Evolutionary conservation across 1,284 basidiomycete genomes (phyloP), one percentile per base, ranked within the genome.

Genomic region (Golubevia sp.): DNA sequence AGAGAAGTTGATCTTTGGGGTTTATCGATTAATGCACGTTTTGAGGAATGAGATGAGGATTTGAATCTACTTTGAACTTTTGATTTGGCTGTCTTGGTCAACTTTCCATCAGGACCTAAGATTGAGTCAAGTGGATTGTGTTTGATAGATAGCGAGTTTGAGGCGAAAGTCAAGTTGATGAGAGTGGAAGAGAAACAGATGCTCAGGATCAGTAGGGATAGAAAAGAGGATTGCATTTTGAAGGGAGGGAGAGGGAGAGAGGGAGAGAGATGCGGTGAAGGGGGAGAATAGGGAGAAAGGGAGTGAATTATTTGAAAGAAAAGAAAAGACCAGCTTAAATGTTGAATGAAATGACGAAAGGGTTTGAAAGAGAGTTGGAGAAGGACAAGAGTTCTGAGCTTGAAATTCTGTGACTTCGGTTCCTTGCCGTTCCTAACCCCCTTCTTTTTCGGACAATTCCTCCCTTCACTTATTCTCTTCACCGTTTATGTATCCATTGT

Each of bases 1-100:
- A 61, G 63, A 68, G 66, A 74, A 63, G 62, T 68, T 70, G 53
- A 68, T 67, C 57, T 68, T 68, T 30, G 67, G 64, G 20, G 49
- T 52, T 59, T 66, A 66, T 55, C 62, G 62, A 23, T 58, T 57
- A 34, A 70, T 67, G 60, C 59, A 64, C 27, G 8, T 65, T 38
- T 21, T 18, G 50, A 13, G 30, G 30, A 24, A 18, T 21, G 21
- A 24, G 48, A 34, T 7, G 27, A 27, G 27, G 50, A n/a, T 20
- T 23, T 51, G 59, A 30, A 24, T n/a, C 51, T 26, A 44, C 24
- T 2, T 23, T 24, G 51, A 51, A 51, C 20, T 23, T 44, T 13
- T n/a, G 60, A 25, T 27, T 23, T 25, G 55, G 50, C 38, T 38
- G 49, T n/a, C 23, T 55, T 20, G 52, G 52, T 13, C 27, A 25